Percentiles rank a stretch among this genome's conserved stretches.
Conservation (phyloP, 257 asterid genomes). For the Ballota nigra region DNA sequence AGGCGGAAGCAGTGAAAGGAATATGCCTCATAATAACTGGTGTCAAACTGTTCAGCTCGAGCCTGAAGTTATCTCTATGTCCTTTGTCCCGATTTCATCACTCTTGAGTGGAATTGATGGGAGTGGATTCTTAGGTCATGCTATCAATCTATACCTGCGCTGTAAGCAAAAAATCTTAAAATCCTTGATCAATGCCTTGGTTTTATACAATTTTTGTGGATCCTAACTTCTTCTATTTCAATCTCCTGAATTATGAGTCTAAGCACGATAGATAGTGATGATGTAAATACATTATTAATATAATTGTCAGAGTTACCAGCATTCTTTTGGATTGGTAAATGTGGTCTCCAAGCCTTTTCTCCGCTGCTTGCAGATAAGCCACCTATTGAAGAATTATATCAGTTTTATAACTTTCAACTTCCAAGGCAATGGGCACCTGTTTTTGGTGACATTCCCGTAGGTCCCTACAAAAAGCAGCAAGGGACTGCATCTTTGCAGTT, state of each 20-base stretch:
- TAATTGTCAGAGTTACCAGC: background rate
- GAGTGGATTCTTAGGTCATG: constrained; percentile 78
- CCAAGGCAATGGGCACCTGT: constrained; percentile 89
- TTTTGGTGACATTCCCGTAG: constrained; percentile 67
- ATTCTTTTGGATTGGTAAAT: constrained; percentile 10
- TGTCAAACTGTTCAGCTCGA: constrained; percentile 72
- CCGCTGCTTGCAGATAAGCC: constrained; percentile 65
- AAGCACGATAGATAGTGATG: background rate
- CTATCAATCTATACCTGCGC: constrained; percentile 74
- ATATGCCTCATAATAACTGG: constrained; percentile 61
- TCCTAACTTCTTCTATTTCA: background rate
- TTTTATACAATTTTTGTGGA: background rate
- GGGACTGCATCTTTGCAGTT: constrained; percentile 67
- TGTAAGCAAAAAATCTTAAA: constrained; percentile 54
- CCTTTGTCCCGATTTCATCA: constrained; percentile 71
- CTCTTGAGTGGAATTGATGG: constrained; percentile 76
- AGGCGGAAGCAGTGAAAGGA: constrained; percentile 63
- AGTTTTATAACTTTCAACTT: constrained; percentile 74
- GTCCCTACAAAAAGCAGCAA: constrained; percentile 70
- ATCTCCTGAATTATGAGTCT: background rate
- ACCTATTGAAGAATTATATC: constrained; percentile 71
- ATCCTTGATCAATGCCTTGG: background rate
- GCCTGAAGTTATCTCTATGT: constrained; percentile 75
- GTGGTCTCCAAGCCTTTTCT: constrained; percentile 2
- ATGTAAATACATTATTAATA: background rate